Evolutionary conservation across 805 yeast genomes (phyloP).

Genomic region (Hanseniaspora taiwanica): DNA sequence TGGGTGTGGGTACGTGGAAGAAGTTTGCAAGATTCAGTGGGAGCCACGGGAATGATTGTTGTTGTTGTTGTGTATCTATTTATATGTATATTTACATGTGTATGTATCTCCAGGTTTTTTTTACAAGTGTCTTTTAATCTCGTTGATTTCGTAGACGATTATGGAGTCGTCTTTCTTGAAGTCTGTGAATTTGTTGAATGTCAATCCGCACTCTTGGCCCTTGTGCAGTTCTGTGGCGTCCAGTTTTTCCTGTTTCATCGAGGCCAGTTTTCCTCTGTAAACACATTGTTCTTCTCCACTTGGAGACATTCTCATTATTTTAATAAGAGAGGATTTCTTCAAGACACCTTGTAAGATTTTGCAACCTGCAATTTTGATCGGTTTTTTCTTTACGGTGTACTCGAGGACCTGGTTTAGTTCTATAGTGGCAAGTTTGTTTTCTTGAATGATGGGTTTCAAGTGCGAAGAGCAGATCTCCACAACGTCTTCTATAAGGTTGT

Average conservation of each 20-base stretch:
- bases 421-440: conserved; percentile 52
- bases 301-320: conserved; percentile 44
- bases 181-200: conserved; percentile 53
- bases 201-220: conserved; percentile 84
- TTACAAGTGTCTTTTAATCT: conserved; percentile 15
- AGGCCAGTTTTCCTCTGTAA: conserved; percentile 48
- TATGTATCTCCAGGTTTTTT: too few species aligned
- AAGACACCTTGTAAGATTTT: conserved; percentile 60
- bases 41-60: conserved; percentile 31
- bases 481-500: conserved; percentile 77
- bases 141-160: conserved; percentile 56
- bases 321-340: conserved; percentile 42
- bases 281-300: conserved; percentile 26
- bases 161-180: conserved; percentile 67
- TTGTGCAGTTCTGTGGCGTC: conserved; percentile 65
- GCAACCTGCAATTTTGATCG: conserved; percentile 72
- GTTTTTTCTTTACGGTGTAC: conserved; percentile 46
- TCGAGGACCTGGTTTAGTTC: conserved; percentile 60
- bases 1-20: conserved; percentile 70
- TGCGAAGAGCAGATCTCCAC: conserved; percentile 45
- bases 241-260: conserved; percentile 72
- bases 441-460: conserved; percentile 54
- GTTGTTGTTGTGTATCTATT: neutral
- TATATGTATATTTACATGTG: neutral
- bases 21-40: conserved; percentile 82